Base-by-base conservation (phyloP, 345 rosid genomes). In the Salix purpurea region DNA sequence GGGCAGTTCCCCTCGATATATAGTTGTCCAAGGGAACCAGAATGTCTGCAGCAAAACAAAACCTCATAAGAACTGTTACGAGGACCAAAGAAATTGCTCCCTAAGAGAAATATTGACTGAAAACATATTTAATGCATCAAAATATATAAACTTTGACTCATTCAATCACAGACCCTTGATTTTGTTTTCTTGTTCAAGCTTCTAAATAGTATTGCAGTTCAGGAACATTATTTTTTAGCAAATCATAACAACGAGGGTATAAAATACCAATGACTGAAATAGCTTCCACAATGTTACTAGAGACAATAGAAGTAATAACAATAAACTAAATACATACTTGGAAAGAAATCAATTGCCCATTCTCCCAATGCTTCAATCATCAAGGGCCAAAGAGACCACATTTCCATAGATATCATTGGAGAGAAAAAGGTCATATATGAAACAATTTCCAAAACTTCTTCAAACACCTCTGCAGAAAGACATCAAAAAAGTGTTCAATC, bases 361-460 rank as follows among this genome's bases (percentile, higher is more conserved):
- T 94, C 98, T 56, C 88, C 90, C 80, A 96, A 80, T 69, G 98
- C 98, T 71, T 92, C 97, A 83, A 89, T 86, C 97, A 96, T 89
- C 85, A 96, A 84, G 37, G 98, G 97, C 99, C 99, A 96, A 54
- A 96, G 97, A 82, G 89, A 91, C 99, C 99, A 96, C 97, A 96
- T 92, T 40, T 89, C 97, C 83, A 89, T 67, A 48, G 99, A 92
- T 86, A 96, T 94, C 48, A 87, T 89, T 26, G 99, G 99, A 69
- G 98, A 89, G 80, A 90, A 96, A 84, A 93, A 94, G 76, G 99
- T 93, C 99, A 96, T 94, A 79, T 92, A 91, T n/a, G 98, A 92
- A 60, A 92, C 96, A 81, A 96, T 94, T 85, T 96, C 99, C 92
- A 94, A 80, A 74, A 96, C 95, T 88, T 96, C 99, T 88, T 96